A percentile compares a stretch with the other conserved stretches of the same genome.
Conservation (phyloP, 208 protist genomes). For the Wallacemonas collosoma region DNA sequence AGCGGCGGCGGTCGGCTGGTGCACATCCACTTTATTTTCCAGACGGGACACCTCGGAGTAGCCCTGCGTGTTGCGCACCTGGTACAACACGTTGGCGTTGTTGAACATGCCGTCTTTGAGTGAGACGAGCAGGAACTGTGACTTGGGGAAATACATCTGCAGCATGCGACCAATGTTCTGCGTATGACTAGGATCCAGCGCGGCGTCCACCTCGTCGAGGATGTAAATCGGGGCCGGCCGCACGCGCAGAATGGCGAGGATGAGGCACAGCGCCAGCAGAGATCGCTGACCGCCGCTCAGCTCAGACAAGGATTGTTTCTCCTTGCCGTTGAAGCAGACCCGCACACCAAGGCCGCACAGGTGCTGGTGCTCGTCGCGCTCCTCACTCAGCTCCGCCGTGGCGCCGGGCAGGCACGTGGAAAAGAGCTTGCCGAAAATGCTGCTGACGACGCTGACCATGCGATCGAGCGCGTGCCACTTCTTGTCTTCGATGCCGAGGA, state of each 20-base stretch:
- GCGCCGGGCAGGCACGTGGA: constrained; percentile 96
- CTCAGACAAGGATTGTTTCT: constrained; percentile 98
- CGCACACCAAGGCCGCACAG: constrained; percentile 94
- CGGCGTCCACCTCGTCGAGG: constrained; percentile 99
- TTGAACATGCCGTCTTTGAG: constrained; percentile 99
- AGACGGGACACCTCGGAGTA: constrained; percentile 86
- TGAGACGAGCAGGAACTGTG: constrained; percentile 99
- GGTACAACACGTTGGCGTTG: constrained; percentile 99
- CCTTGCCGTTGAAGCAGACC: constrained; percentile 97
- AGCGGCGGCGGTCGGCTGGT: background rate
- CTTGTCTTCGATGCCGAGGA: constrained; percentile 97
- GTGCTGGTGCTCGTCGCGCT: constrained; percentile 70
- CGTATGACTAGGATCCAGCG: constrained; percentile 99
- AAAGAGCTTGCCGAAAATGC: constrained; percentile 98
- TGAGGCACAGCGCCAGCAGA: constrained; percentile 99
- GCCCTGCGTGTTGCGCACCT: constrained; percentile 94
- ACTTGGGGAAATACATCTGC: constrained; percentile 95
- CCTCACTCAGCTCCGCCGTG: constrained; percentile 88
- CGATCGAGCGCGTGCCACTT: constrained; percentile 97
- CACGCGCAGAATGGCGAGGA: constrained; percentile 98
- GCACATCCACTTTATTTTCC: constrained; percentile 30
- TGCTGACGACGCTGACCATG: constrained; percentile 96
- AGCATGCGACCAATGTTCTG: constrained; percentile 99
- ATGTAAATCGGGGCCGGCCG: constrained; percentile 99
- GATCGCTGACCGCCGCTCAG: constrained; percentile 99